A percentile compares a stretch with the other conserved stretches of the same genome.
These are phyloP conservation scores for Alisma plantagoaquatica DNA, from an alignment of 106 monocot genomes.

Conservation along the genomic window DNA sequence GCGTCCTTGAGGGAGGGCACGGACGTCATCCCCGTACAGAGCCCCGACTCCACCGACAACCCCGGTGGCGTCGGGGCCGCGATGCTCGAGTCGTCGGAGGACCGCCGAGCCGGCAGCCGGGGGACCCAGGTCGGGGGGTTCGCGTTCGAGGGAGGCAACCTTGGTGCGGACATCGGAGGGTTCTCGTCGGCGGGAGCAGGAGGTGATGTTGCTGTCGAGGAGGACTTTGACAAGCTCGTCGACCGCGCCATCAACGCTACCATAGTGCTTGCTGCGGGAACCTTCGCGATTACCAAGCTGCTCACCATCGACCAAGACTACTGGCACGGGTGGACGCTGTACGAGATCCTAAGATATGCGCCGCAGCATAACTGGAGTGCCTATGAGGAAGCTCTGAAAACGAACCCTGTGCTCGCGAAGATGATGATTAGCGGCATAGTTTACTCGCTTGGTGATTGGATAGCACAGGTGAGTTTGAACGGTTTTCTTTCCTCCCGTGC, in stretches of 20 bases:
- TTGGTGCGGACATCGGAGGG: conserved; percentile 1
- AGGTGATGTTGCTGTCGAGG: conserved; percentile 3
- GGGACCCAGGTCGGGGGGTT: conserved; percentile 22
- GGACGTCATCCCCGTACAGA: neutral
- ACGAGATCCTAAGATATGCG: conserved; percentile 85
- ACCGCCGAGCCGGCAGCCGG: neutral
- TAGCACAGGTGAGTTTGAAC: conserved; percentile 55
- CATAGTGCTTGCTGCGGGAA: conserved; percentile 76
- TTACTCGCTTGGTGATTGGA: conserved; percentile 94
- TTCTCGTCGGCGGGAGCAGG: conserved; percentile 7
- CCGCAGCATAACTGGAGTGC: conserved; percentile 93
- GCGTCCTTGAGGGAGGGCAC: neutral
- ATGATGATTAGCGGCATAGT: conserved; percentile 99
- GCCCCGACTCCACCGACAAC: neutral
- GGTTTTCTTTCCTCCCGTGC: neutral
- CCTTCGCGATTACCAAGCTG: conserved; percentile 74
- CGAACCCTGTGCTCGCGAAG: conserved; percentile 90
- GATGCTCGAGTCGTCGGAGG: neutral
- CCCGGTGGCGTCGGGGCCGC: neutral
- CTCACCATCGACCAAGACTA: conserved; percentile 88
- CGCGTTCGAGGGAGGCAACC: conserved; percentile 27
- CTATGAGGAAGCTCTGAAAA: conserved; percentile 87
- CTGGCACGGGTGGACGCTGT: conserved; percentile 97
- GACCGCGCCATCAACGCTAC: conserved; percentile 74
- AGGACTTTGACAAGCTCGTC: conserved; percentile 18